phyloP scores from a whole-genome alignment of 805 yeast species.

The Nakazawaea sp. region DNA sequence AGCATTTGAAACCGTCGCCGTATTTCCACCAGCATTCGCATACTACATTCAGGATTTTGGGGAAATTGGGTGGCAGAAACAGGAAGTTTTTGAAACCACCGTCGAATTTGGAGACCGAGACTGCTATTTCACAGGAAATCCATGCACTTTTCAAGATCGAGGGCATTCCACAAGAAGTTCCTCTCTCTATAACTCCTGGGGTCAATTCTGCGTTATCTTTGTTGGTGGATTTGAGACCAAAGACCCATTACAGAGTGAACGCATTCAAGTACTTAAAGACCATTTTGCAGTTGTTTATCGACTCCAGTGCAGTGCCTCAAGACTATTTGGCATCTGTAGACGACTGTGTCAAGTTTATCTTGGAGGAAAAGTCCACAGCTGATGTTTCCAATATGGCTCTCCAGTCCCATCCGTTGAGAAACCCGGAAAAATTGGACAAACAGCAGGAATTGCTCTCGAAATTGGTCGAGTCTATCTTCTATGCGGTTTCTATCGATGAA shows the following conservation, averaged over 20 bases:
- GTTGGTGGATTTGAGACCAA: slow-evolving; percentile 58
- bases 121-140: slow-evolving; percentile 55
- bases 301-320: slow-evolving; percentile 41
- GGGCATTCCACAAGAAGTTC: slow-evolving; percentile 55
- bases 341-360: slow-evolving; percentile 40
- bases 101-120: slow-evolving; percentile 48
- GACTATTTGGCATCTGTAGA: slow-evolving; percentile 37
- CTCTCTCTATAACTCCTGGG: slow-evolving; percentile 80
- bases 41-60: slow-evolving; percentile 86
- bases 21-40: slow-evolving; percentile 94
- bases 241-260: slow-evolving; percentile 62
- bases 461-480: slow-evolving; percentile 65
- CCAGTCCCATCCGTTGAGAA: slow-evolving; percentile 36
- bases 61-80: slow-evolving; percentile 95
- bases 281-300: slow-evolving; percentile 62
- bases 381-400: slow-evolving; percentile 15
- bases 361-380: slow-evolving; percentile 20
- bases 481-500: slow-evolving; percentile 69
- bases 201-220: slow-evolving; percentile 70
- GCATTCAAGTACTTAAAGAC: slow-evolving; percentile 70
- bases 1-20: slow-evolving; percentile 84
- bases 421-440: slow-evolving; percentile 41
- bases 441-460: slow-evolving; percentile 62
- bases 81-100: slow-evolving; percentile 79
- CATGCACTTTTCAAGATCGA: slow-evolving; percentile 64